Conservation (phyloP, 768 basidiomycete genomes). For the Tulasnella sp. region DNA sequence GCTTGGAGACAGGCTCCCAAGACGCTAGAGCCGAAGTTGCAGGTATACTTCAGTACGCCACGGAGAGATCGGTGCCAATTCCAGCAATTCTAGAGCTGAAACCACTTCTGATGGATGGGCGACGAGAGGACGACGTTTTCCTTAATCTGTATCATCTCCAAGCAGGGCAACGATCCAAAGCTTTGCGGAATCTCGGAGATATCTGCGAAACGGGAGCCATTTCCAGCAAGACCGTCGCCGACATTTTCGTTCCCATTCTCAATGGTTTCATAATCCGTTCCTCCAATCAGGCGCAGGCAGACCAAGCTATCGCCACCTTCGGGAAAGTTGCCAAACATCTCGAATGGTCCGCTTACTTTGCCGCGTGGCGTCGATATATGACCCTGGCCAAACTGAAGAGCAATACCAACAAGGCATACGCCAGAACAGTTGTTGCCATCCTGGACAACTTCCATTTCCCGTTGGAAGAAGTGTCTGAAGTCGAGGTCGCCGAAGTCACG, state of each 20-base stretch:
- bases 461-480: slow-evolving; percentile 41
- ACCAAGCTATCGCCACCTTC: slow-evolving; percentile 72
- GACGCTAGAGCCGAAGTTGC: slow-evolving; percentile 79
- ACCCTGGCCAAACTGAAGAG: slow-evolving; percentile 56
- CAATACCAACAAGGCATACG: slow-evolving; percentile 61
- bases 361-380: slow-evolving; percentile 70
- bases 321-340: slow-evolving; percentile 69
- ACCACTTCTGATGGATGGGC: slow-evolving; percentile 69
- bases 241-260: slow-evolving; percentile 80
- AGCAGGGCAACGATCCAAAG: slow-evolving; percentile 75
- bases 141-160: slow-evolving; percentile 93
- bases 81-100: slow-evolving; percentile 51
- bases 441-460: slow-evolving; percentile 88
- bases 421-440: slow-evolving; percentile 74
- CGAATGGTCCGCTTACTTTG: slow-evolving; percentile 74
- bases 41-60: slow-evolving; percentile 62
- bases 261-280: slow-evolving; percentile 59
- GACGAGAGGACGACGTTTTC: slow-evolving; percentile 95
- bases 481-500: background rate
- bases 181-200: slow-evolving; percentile 74
- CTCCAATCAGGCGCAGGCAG: slow-evolving; percentile 76
- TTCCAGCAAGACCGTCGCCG: slow-evolving; percentile 56
- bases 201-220: slow-evolving; percentile 55
- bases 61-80: slow-evolving; percentile 47
- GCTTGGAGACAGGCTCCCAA: slow-evolving; percentile 69